Conservation (phyloP, 306 rosid species). For the Geum urbanum region DNA sequence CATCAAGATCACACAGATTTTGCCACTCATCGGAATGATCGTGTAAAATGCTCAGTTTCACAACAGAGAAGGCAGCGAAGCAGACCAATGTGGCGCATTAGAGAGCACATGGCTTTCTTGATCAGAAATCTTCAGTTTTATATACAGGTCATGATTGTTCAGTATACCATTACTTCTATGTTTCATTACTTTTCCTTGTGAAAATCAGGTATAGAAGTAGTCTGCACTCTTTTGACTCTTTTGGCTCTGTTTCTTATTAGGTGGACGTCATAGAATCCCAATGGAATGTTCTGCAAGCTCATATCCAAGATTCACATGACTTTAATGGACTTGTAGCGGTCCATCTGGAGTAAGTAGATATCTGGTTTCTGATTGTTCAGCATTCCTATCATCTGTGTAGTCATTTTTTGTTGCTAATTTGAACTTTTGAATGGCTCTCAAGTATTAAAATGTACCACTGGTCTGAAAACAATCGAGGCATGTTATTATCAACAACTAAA, state of each 20-base stretch:
- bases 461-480: not conserved
- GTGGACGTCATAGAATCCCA: slow-evolving; percentile 98
- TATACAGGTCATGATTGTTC: slow-evolving; percentile 60
- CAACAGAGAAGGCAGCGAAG: slow-evolving; percentile 53
- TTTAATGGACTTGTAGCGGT: slow-evolving; percentile 84
- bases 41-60: slow-evolving; percentile 41
- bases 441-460: slow-evolving; percentile 3
- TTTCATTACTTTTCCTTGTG: not conserved
- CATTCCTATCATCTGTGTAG: not conserved
- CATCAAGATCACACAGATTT: slow-evolving; percentile 85
- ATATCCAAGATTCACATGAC: slow-evolving; percentile 86
- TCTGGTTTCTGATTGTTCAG: slow-evolving; percentile 21
- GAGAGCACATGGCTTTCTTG: slow-evolving; percentile 90
- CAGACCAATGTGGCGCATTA: slow-evolving; percentile 88
- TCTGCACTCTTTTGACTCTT: not conserved
- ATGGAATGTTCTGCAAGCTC: slow-evolving; percentile 90
- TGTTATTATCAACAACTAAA: slow-evolving; percentile 12
- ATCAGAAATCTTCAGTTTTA: slow-evolving; percentile 97
- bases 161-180: slow-evolving; percentile 12
- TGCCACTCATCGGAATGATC: slow-evolving; percentile 51
- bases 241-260: slow-evolving; percentile 31
- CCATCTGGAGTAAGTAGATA: slow-evolving; percentile 77
- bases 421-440: slow-evolving; percentile 1
- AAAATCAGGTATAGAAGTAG: not conserved
- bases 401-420: slow-evolving; percentile 11